phyloP scores from a whole-genome alignment of 176 grass and related monocot species.

The Avena eriantha region DNA sequence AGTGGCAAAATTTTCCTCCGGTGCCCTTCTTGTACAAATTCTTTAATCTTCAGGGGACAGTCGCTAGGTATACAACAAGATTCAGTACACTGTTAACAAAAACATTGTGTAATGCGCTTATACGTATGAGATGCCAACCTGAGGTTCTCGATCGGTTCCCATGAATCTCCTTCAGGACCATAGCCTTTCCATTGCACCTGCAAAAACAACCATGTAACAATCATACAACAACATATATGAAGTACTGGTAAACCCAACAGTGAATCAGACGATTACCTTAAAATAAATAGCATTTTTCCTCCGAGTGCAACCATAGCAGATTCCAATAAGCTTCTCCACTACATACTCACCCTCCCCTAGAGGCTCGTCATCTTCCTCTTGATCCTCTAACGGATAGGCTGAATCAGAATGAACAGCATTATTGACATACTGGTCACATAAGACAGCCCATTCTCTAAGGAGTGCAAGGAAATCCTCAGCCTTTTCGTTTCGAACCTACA shows the following conservation, averaged over 20 bases:
- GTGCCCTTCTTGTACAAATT: conserved; percentile 72
- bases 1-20: conserved; percentile 62
- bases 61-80: conserved; percentile 53
- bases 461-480: conserved; percentile 71
- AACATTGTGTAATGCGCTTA: background rate
- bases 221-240: background rate
- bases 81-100: conserved; percentile 12
- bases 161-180: conserved; percentile 65
- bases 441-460: conserved; percentile 59
- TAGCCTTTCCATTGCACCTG: conserved; percentile 93
- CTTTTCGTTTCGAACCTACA: conserved; percentile 87
- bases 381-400: conserved; percentile 25
- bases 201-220: background rate
- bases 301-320: conserved; percentile 66
- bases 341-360: conserved; percentile 68
- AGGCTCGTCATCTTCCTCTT: conserved; percentile 37
- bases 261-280: conserved; percentile 50
- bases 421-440: conserved; percentile 53
- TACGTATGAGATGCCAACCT: conserved; percentile 48
- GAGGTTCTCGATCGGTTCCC: conserved; percentile 82
- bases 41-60: conserved; percentile 63
- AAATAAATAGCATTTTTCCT: conserved; percentile 56
- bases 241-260: background rate
- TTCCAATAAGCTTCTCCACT: conserved; percentile 54
- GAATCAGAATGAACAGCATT: background rate